Percentiles rank a stretch among this genome's conserved stretches.
phyloP scores from a whole-genome alignment of 805 yeast species.

The Zygosaccharomyces gambellarensis region DNA sequence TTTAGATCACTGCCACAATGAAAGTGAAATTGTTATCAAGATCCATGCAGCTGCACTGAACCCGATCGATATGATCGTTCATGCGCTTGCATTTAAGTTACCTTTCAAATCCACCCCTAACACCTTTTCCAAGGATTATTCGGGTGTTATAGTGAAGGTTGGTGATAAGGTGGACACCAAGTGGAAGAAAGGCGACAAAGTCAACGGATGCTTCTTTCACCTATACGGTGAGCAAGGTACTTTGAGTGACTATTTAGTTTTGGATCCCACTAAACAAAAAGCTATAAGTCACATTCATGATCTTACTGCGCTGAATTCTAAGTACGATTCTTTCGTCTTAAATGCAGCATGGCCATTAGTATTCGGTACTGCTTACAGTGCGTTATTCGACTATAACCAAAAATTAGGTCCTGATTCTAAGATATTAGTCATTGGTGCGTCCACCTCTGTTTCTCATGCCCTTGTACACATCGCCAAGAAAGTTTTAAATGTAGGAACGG shows the following conservation, averaged over 20 bases:
- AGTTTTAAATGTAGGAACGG: constrained; percentile 41
- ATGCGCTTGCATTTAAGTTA: constrained; percentile 12
- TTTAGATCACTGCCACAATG: constrained; percentile 22
- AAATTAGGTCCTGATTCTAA: constrained; percentile 41
- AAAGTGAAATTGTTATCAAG: constrained; percentile 27
- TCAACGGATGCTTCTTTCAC: constrained; percentile 25
- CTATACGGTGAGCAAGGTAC: constrained; percentile 37
- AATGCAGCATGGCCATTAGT: constrained; percentile 59
- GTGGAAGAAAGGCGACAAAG: constrained; percentile 28
- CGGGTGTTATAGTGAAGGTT: constrained; percentile 27
- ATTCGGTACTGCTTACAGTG: constrained; percentile 54
- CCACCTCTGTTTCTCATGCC: constrained; percentile 61
- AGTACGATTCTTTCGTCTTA: constrained; percentile 21
- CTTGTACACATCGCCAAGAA: constrained; percentile 54
- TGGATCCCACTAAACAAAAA: constrained; percentile 33
- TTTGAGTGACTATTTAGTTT: constrained; percentile 42
- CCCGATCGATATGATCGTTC: constrained; percentile 27
- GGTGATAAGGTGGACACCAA: constrained; percentile 24
- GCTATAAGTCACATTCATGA: constrained; percentile 34
- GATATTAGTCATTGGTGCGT: constrained; percentile 67
- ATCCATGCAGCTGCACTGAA: constrained; percentile 32
- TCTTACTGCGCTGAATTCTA: constrained; percentile 30
- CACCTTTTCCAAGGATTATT: constrained; percentile 28
- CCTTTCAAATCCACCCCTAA: constrained; percentile 14
- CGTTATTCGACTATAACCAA: constrained; percentile 34